Conservation (phyloP, 257 asterid species). For the Solanum corneliomulleri region DNA sequence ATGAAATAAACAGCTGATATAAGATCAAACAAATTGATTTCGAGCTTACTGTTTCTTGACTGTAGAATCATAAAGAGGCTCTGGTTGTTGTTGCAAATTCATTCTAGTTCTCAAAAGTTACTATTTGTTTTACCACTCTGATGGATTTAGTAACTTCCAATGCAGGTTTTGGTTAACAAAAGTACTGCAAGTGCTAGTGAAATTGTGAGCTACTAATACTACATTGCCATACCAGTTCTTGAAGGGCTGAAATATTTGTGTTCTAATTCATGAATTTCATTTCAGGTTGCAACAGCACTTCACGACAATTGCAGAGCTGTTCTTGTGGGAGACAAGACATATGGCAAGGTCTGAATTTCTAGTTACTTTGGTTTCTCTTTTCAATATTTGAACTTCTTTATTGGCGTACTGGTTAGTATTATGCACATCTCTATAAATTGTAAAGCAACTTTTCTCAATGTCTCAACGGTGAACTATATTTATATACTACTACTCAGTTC, state of each 20-base stretch:
- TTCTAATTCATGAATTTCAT: conserved; percentile 4
- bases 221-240: neutral
- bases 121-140: neutral
- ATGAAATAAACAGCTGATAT: neutral
- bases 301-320: conserved; percentile 97
- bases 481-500: neutral
- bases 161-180: conserved; percentile 95
- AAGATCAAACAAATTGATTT: neutral
- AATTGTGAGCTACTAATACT: conserved; percentile 61
- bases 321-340: conserved; percentile 95
- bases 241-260: neutral
- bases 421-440: neutral
- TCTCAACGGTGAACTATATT: neutral
- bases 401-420: neutral
- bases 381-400: neutral
- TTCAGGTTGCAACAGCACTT: conserved; percentile 98
- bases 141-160: neutral
- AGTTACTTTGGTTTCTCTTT: neutral
- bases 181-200: conserved; percentile 99
- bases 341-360: conserved; percentile 61
- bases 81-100: neutral
- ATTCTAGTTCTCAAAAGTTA: neutral
- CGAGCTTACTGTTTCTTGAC: neutral
- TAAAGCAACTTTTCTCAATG: neutral
- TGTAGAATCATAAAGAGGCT: neutral